Conservation (phyloP, 371 early-diverging fungal genomes). For the Thermomucor indicae-seudaticae region DNA sequence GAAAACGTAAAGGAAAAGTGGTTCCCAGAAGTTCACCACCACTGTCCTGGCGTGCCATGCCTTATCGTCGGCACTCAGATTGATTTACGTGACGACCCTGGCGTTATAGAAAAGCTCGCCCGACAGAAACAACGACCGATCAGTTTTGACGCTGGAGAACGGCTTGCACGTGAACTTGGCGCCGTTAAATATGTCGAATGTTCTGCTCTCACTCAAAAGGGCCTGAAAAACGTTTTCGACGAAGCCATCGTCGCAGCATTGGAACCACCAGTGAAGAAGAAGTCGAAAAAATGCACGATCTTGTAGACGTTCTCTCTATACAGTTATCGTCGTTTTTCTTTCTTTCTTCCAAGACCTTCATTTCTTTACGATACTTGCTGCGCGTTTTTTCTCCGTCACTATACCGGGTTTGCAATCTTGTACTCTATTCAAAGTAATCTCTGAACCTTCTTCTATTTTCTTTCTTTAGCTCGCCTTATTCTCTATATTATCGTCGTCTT, state of each 20-base stretch:
- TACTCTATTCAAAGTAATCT: slow-evolving; percentile 4
- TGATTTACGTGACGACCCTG: slow-evolving; percentile 90
- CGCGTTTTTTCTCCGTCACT: no score
- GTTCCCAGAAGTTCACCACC: slow-evolving; percentile 93
- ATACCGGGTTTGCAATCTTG: neutral
- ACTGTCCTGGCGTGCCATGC: slow-evolving; percentile 97
- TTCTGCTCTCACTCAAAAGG: slow-evolving; percentile 92
- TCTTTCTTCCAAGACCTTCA: neutral
- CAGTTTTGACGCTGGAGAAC: slow-evolving; percentile 76
- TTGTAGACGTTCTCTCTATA: slow-evolving; percentile 43
- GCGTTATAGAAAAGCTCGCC: slow-evolving; percentile 76
- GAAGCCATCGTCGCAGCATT: slow-evolving; percentile 98
- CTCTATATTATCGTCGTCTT: neutral
- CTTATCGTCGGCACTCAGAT: slow-evolving; percentile 96
- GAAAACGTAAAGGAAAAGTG: slow-evolving; percentile 90
- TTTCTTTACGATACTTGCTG: no score
- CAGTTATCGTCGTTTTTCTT: neutral
- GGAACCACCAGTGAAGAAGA: slow-evolving; percentile 85
- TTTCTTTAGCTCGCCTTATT: neutral
- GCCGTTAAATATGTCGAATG: slow-evolving; percentile 98
- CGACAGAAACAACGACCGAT: slow-evolving; percentile 86
- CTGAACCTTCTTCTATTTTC: neutral
- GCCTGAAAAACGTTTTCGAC: slow-evolving; percentile 98
- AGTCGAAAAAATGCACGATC: slow-evolving; percentile 73
- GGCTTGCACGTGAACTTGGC: slow-evolving; percentile 82